Evolutionary conservation across 2,329 filamentous ascomycete species (phyloP).

Genomic region (Cladosporium sp.): DNA sequence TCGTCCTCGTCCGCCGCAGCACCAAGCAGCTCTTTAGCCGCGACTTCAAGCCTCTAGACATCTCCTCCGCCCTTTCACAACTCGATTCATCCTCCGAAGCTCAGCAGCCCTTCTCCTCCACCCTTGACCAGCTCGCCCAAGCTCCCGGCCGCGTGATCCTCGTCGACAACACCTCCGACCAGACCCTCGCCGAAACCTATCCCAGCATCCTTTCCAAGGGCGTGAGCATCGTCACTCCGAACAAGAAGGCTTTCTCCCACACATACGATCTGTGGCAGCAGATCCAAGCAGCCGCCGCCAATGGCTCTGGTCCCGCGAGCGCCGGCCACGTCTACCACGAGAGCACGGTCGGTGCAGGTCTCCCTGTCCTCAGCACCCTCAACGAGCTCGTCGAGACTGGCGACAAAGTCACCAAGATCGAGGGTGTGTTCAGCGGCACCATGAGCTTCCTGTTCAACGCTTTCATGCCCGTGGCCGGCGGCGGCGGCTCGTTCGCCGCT

Average conservation of each 20-base stretch:
- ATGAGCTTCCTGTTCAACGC: conserved; percentile 98
- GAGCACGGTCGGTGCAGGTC: conserved; percentile 85
- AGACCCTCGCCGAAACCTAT: conserved; percentile 78
- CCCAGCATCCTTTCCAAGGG: conserved; percentile 75
- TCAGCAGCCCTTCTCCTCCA: conserved; percentile 60
- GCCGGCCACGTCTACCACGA: conserved; percentile 88
- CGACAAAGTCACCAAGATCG: conserved; percentile 84
- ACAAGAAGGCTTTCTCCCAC: conserved; percentile 96
- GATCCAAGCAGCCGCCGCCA: conserved; percentile 71
- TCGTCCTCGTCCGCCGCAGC: conserved; percentile 83
- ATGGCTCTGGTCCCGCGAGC: conserved; percentile 46
- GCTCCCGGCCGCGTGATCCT: conserved; percentile 77
- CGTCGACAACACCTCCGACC: conserved; percentile 93
- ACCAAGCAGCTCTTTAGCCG: conserved; percentile 73
- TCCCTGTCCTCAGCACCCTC: conserved; percentile 89
- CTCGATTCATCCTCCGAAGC: conserved; percentile 53
- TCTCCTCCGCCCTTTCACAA: conserved; percentile 56
- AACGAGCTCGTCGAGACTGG: conserved; percentile 94
- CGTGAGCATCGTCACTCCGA: conserved; percentile 89
- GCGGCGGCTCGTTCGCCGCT: conserved; percentile 79
- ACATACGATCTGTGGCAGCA: conserved; percentile 77
- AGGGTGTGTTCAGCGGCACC: conserved; percentile 95
- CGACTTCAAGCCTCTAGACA: conserved; percentile 65
- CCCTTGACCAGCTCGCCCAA: conserved; percentile 72
- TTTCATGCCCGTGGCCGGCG: conserved; percentile 76